Evolutionary conservation across 352 stramenopile genomes (phyloP), one percentile per base, ranked within the genome.

Genomic region (Aphanomyces invadans): DNA sequence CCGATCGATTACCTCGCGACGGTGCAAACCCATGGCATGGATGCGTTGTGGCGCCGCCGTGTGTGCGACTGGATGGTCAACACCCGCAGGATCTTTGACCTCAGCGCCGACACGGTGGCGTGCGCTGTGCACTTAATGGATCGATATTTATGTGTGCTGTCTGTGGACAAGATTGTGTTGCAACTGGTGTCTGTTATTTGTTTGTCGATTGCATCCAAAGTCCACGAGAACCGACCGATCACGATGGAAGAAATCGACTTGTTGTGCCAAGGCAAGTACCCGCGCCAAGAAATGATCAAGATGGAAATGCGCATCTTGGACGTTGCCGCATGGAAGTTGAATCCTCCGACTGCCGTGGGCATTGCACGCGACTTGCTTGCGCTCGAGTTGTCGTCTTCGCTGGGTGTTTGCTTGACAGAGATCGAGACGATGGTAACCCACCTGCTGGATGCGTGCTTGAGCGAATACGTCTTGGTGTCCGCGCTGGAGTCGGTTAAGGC

Each of bases 41-140:
- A 80, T 49, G 36, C 72, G 39, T 68, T 71, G 4, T 92, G 83
- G 80, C 83, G 83, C 7, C 66, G 77, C 23, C 85, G 85, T 54
- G 86, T 92, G 49, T 88, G 78, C 53, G 81, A 75, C 33, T 92
- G 83, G 83, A 92, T 92, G 83, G 84, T 89, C 51, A 11, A 88
- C 75, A 89, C 81, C 0, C 77, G 79, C 25, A 77, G 82, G 46
- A 77, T 85, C 62, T 90, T 92, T 61, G 78, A 87, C 52, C 71
- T 92, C 60, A 76, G 76, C 21, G 76, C 80, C 59, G 81, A 92
- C 65, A 76, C 77, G 10, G 76, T 89, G 11, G 80, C 64, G 44
- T 78, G 72, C 26, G 79, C 80, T 21, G 76, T 90, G 48, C 76
- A 87, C 70, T 88, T 80, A 62, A 74, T 92, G 68, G 83, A 92